Evolutionary conservation across 202 grass and related monocot genomes (phyloP), one percentile per base, ranked within the genome.

Genomic region (Zoysia matrella): DNA sequence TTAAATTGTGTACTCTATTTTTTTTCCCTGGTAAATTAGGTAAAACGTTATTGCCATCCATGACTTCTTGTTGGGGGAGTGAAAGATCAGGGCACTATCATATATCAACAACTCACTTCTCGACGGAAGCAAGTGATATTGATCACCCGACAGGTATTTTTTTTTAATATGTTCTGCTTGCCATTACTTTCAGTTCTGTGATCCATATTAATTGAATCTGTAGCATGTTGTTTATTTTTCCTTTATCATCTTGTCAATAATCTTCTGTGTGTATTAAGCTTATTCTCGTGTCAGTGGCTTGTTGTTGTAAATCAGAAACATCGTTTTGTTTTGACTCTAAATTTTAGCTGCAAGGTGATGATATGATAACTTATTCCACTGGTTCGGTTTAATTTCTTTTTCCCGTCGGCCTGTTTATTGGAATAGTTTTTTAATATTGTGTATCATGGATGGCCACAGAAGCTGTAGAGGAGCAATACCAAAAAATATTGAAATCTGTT

Each of bases 401-500:
- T 52, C 15, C 80, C 5, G 60, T 60, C 42, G 41, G 12, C 11
- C 18, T 55, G 46, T 40, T 69, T 10, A 10, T 75, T 76, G 11
- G 64, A 10, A 76, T 43, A 5, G n/a, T 53, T 78, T 60, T 46
- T 52, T 47, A 44, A 40, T 58, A 54, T 51, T 13, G 9, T 71
- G 13, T 83, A 53, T 47, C 16, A 55, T 56, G 44, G 5, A 57
- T 72, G 2, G 2, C 49, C 52, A 72, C 91, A 93, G 96, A 99
- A 81, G 84, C 75, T 69, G 91, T 90, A 71, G 64, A 90, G 83
- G 96, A 98, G 71, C 73, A 90, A 80, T 92, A 90, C 83, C 87
- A 99, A 49, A 95, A 93, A 82, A 95, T 99, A 80, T 46, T 88
- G 63, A 92, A 95, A 82, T 99, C 93, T 81, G 77, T 94, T 73